Evolutionary conservation across 2,329 filamentous ascomycete species (phyloP).

Genomic region (Penicillium brevicompactum): DNA sequence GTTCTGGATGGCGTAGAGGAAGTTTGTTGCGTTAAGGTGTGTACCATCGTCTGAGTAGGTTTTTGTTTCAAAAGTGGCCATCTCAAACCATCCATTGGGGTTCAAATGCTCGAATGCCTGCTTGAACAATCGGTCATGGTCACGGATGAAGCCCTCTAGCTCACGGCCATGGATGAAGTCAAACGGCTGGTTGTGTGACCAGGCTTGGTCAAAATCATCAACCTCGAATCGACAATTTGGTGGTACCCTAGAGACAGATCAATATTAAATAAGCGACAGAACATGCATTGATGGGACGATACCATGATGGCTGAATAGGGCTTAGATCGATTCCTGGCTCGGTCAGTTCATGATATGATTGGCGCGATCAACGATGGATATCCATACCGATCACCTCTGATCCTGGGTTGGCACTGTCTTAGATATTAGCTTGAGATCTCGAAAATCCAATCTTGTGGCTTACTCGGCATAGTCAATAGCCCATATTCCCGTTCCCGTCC

Average conservation of each 20-base stretch:
- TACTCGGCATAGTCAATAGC: conserved; percentile 42
- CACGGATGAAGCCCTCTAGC: conserved; percentile 31
- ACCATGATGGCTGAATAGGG: conserved; percentile 36
- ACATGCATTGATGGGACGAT: neutral
- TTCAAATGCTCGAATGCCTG: conserved; percentile 28
- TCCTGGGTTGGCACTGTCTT: conserved; percentile 27
- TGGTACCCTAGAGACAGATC: conserved; percentile 26
- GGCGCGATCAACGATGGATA: neutral
- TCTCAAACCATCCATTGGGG: conserved; percentile 33
- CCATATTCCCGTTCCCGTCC: conserved; percentile 42
- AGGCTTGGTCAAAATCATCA: conserved; percentile 35
- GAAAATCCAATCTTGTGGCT: conserved; percentile 3
- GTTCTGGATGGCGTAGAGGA: conserved; percentile 30
- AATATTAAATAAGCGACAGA: neutral
- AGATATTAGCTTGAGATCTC: conserved; percentile 1
- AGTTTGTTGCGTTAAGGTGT: conserved; percentile 26
- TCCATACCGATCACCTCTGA: conserved; percentile 33
- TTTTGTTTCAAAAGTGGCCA: conserved; percentile 79
- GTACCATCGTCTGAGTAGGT: conserved; percentile 69
- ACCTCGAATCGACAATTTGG: conserved; percentile 39
- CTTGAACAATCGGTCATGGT: conserved; percentile 30
- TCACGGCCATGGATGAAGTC: conserved; percentile 38
- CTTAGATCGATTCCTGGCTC: conserved; percentile 33
- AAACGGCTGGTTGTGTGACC: conserved; percentile 32
- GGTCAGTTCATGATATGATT: neutral